Evolutionary conservation across 139 green algal genomes (phyloP).

Genomic region (Astrephomene gubernaculifera): DNA sequence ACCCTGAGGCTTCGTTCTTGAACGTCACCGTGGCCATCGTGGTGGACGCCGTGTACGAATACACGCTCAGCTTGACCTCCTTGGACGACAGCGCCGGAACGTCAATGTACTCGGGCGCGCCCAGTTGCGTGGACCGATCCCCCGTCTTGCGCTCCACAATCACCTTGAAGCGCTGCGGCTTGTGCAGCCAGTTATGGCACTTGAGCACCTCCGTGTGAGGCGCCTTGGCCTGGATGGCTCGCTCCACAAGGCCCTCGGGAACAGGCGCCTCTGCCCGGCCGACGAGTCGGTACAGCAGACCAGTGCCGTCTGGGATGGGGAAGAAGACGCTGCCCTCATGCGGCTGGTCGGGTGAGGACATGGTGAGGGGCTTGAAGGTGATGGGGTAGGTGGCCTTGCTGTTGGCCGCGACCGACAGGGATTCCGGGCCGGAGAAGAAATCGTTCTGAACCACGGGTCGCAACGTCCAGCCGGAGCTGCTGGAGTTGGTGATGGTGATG

Average conservation of each 20-base stretch:
- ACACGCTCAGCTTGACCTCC: slow-evolving; percentile 78
- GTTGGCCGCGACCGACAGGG: slow-evolving; percentile 63
- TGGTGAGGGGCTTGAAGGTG: slow-evolving; percentile 78
- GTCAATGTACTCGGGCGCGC: slow-evolving; percentile 72
- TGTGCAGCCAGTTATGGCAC: slow-evolving; percentile 84
- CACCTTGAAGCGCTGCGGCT: slow-evolving; percentile 80
- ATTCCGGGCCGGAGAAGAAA: slow-evolving; percentile 78
- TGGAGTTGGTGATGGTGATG: slow-evolving; percentile 74
- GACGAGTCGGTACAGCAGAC: slow-evolving; percentile 71
- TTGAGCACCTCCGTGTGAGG: slow-evolving; percentile 66
- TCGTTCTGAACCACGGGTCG: slow-evolving; percentile 75
- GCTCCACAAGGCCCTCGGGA: slow-evolving; percentile 62
- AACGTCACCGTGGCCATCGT: slow-evolving; percentile 72
- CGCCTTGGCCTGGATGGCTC: slow-evolving; percentile 67
- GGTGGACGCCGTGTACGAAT: slow-evolving; percentile 58
- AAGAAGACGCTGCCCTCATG: slow-evolving; percentile 86
- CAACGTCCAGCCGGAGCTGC: slow-evolving; percentile 69
- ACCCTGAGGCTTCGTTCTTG: slow-evolving; percentile 76
- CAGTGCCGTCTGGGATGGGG: slow-evolving; percentile 83
- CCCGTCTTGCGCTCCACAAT: slow-evolving; percentile 52
- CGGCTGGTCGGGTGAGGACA: slow-evolving; percentile 64
- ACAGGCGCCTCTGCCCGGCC: slow-evolving; percentile 58
- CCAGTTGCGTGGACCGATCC: slow-evolving; percentile 59
- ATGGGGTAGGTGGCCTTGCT: slow-evolving; percentile 71
- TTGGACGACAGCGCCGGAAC: slow-evolving; percentile 69